Evolutionary conservation across 495 filamentous ascomycete genomes (phyloP).

Genomic region (Ascobolus immersus): DNA sequence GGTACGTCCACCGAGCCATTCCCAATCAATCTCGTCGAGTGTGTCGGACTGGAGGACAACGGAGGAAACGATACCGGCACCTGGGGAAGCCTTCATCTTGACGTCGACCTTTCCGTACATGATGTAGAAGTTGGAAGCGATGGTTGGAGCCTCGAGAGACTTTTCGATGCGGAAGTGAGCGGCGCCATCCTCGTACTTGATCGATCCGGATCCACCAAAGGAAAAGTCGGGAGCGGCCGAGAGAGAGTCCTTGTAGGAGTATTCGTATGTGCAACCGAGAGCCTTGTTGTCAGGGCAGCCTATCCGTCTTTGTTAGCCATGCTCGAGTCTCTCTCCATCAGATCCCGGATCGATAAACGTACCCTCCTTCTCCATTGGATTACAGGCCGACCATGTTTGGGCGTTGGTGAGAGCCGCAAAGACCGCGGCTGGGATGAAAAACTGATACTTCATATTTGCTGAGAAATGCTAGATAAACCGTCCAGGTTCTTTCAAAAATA

Average conservation of each 20-base stretch:
- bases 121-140: slow-evolving; percentile 54
- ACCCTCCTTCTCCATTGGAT: slow-evolving; percentile 46
- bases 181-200: slow-evolving; percentile 48
- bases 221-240: slow-evolving; percentile 27
- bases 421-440: no score
- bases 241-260: slow-evolving; percentile 19
- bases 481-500: no score
- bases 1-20: slow-evolving; percentile 43
- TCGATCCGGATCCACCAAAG: slow-evolving; percentile 41
- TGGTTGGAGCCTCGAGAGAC: slow-evolving; percentile 57
- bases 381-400: slow-evolving; percentile 53
- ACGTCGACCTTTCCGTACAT: slow-evolving; percentile 60
- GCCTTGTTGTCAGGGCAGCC: slow-evolving; percentile 56
- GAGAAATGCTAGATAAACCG: no score
- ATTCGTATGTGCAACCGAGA: slow-evolving; percentile 47
- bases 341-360: no score
- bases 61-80: slow-evolving; percentile 53
- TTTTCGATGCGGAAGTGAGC: slow-evolving; percentile 63
- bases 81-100: slow-evolving; percentile 43
- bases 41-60: slow-evolving; percentile 72
- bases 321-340: no score
- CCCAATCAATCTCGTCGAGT: slow-evolving; percentile 87
- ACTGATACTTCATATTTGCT: no score
- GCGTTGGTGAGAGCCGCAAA: slow-evolving; percentile 24
- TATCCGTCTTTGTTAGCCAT: slow-evolving; percentile 5